Evolutionary conservation across 129 eudicot species (phyloP), one percentile per base, ranked within the genome.

Genomic region (Rutidosis leptorrhynchoides): DNA sequence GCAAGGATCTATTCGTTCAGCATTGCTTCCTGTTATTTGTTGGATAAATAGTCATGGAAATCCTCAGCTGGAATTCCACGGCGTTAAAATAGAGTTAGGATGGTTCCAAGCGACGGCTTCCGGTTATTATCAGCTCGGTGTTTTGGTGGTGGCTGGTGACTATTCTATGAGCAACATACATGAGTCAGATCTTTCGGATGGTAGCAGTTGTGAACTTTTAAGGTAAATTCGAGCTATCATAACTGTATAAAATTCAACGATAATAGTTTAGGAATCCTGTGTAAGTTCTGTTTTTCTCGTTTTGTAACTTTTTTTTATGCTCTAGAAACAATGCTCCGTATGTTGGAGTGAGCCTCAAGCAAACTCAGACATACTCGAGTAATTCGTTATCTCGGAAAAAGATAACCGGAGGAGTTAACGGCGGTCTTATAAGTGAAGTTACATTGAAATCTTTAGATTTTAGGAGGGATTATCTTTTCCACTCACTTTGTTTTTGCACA

Each of bases 51-150:
- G 79, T 68, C 96, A 89, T 77, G 94, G 79, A 26, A 89, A 83
- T 78, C 87, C 94, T 42, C 96, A 89, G 62, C 94, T 89, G 64
- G 96, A 85, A 63, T 89, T 89, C 74, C 96, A 89, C 53, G 94
- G 94, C 51, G 87, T 83, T 30, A 79, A 75, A 68, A 69, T 89
- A 66, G 94, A 89, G 73, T 84, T 89, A 0, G 94, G 93, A 29
- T 89, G 94, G 94, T 89, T 89, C 80, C 94, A 89, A 70, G 96
- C 94, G 48, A 89, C 96, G 62, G 84, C 96, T 62, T 83, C 82
- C 40, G 93, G 96, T 64, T 89, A 78, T 61, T 89, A 85, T 76
- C 96, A 89, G 84, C 54, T 87, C 71, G 94, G 92, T 33, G 85
- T 91, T 65, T 77, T 85, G 83, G 97, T 85, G 27, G 67, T 83